Evolutionary conservation across 495 filamentous ascomycete species (phyloP), one percentile per base, ranked within the genome.

Genomic region (Neurospora sp.): DNA sequence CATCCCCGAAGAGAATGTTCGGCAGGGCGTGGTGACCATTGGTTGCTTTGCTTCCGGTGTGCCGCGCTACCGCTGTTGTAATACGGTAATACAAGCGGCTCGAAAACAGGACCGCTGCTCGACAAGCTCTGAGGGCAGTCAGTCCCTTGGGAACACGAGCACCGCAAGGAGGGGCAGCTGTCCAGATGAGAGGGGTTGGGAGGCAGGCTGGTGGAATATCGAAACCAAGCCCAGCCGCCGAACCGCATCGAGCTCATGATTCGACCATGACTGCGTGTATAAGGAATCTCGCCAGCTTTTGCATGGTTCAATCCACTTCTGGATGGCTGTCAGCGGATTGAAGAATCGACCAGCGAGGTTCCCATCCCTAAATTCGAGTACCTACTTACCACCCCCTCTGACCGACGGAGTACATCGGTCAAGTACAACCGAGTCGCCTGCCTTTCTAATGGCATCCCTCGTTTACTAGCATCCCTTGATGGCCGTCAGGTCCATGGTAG

Each of bases 21-120:
- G 69, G 38, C 72, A 22, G 73, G 31, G 11, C 61, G 68, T 72
- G 41, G 61, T 70, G 46, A 20, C 69, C 69, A 77, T 77, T 77
- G 76, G 76, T 61, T 35, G 61, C 8, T 53, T 18, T 53, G 61
- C 61, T n/a, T 42, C 48, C 74, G 70, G 70, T 71, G 72, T 77
- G 74, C 76, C 72, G 76, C 72, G 44, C 41, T 71, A 70, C 61
- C 44, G 71, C 76, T 77, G 76, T 48, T 71, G 76, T 77, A 73
- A 71, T 42, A 77, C 76, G 59, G 69, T 71, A 74, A 14, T 48
- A 68, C 68, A 70, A 22, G 59, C 68, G 68, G 53, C 41, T 40
- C 38, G 74, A 71, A 48, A 39, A 69, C 39, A 22, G 39, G 27
- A 73, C 71, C 71, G 69, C 20, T 27, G 9, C 27, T 68, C 42